A percentile compares a stretch with the other conserved stretches of the same genome.
Conservation (phyloP, 169 alveolate species). For the Plasmodium knowlesi region DNA sequence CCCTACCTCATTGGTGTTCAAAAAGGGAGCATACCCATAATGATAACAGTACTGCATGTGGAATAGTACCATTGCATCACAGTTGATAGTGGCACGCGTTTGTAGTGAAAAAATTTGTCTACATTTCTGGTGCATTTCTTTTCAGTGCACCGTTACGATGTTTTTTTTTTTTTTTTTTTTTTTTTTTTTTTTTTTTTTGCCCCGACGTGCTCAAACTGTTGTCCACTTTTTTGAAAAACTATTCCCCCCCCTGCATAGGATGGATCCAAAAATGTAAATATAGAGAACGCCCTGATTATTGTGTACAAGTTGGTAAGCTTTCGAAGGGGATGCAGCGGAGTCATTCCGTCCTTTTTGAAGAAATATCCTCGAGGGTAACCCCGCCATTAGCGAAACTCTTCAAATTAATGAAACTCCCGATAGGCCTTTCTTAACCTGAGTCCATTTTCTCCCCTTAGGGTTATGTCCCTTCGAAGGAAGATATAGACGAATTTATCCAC, state of each 20-base stretch:
- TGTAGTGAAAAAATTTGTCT: not conserved
- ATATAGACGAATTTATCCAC: conserved; percentile 33
- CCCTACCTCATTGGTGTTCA: not conserved
- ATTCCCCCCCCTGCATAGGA: conserved; percentile 5
- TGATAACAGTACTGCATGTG: not conserved
- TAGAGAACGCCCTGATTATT: conserved; percentile 21
- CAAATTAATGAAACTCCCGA: not conserved
- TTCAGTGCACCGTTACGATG: too few relatives aligned
- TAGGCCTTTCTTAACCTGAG: not conserved
- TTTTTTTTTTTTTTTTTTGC: not conserved
- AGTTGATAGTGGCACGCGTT: not conserved
- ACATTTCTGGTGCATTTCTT: not conserved
- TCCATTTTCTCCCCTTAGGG: conserved; percentile 44
- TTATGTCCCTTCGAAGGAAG: conserved; percentile 59
- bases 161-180: not conserved
- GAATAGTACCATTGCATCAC: not conserved
- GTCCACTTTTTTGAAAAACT: not conserved
- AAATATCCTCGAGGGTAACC: not conserved
- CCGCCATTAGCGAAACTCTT: not conserved
- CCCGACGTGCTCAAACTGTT: not conserved
- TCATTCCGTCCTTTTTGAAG: not conserved
- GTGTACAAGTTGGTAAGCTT: conserved; percentile 42
- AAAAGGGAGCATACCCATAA: not conserved
- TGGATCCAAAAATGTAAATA: conserved; percentile 37
- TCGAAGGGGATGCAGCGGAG: not conserved